Base-by-base conservation (phyloP, 495 filamentous ascomycete species). In the Cercophora samala region DNA sequence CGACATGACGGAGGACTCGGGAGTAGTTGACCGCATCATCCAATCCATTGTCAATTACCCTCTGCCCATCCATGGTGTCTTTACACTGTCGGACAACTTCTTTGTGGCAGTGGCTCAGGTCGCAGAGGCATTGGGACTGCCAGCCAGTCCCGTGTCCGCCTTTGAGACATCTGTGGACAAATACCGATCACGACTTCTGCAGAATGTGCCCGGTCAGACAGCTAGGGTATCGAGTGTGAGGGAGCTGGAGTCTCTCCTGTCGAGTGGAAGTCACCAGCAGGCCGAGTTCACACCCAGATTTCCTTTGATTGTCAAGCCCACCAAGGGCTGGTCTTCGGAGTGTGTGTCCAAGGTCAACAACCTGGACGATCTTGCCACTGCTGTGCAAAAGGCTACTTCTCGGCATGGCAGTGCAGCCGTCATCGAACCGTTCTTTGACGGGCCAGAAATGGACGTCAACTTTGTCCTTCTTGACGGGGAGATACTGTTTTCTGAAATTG, bases 361-460 rank as follows among this genome's bases (percentile, higher is more conserved):
- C 11, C 55, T 62, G 18, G 26, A 56, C 5, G 74, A 76, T 65
- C 72, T 76, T 22, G 32, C 60, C 2, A 54, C 60, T 0, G 74
- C 74, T 3, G 72, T 74, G 5, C 26, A 64, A 11, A 76, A 74
- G 24, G 74, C 74, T 3, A 76, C 72, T 8, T 15, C 61, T 1
- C 68, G 70, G 1, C 74, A 76, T 61, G 72, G 72, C 22, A 73
- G 68, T 56, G 65, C 70, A 0, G 74, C 74, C 4, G 74, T 76
- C 37, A 73, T 76, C 24, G 74, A 76, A 62, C 74, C 74, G 0
- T 76, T 76, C 26, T 76, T 73, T 26, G 72, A 76, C 26, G 76
- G 84, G 0, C 84, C 84, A 0, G 84, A 87, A 68, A 80, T 87
- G 17, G 84, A 87, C 64, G 80, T 74, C 61, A 87, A 86, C 68